Evolutionary conservation across 1,284 basidiomycete species (phyloP).

Genomic region (Afroboletus lepidellus): DNA sequence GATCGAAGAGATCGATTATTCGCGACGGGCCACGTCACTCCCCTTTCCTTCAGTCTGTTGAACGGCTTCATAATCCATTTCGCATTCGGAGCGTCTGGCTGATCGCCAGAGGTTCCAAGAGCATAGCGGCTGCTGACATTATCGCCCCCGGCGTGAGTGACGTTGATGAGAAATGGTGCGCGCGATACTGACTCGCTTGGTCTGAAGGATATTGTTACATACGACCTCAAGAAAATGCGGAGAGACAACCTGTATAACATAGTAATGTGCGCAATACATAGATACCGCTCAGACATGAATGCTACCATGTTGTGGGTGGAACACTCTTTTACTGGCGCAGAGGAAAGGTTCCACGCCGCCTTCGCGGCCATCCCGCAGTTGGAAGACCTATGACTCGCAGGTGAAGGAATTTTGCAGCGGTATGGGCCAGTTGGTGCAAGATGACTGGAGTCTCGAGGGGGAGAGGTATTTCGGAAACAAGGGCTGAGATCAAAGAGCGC

Average conservation of each 20-base stretch:
- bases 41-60: too few species aligned
- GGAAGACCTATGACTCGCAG: background rate
- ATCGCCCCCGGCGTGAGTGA: background rate
- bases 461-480: background rate
- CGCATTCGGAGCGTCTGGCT: background rate
- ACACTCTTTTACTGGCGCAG: background rate
- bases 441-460: background rate
- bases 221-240: constrained; percentile 39
- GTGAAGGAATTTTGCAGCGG: background rate
- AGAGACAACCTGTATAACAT: constrained; percentile 41
- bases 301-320: background rate
- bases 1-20: too few species aligned
- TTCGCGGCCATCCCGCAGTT: background rate
- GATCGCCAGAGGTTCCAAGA: too few species aligned
- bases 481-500: background rate
- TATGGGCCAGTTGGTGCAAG: background rate
- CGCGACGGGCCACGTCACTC: too few species aligned
- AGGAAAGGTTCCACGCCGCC: background rate
- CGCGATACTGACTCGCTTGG: too few species aligned
- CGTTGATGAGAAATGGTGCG: background rate
- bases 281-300: constrained; percentile 12
- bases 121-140: background rate
- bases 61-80: background rate
- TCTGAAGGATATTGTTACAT: constrained; percentile 33
- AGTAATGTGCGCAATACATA: constrained; percentile 39